Evolutionary conservation across 345 rosid species (phyloP).

Genomic region (Gossypium turneri): DNA sequence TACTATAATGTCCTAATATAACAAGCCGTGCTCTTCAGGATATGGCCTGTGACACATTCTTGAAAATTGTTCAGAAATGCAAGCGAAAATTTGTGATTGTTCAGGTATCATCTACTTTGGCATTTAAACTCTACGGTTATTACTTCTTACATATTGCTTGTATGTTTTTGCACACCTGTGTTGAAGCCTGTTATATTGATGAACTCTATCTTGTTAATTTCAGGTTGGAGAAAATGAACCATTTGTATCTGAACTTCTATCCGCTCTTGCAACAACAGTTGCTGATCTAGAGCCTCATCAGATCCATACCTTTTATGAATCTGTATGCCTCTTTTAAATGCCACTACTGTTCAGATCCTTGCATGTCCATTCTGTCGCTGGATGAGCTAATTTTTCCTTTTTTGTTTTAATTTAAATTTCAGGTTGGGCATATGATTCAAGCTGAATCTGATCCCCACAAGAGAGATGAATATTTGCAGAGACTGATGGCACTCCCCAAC

Average conservation of each 20-base stretch:
- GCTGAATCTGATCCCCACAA: conserved; percentile 94
- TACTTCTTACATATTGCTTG: not conserved
- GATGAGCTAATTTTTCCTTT: not conserved
- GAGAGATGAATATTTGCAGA: conserved; percentile 92
- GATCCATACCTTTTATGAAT: conserved; percentile 95
- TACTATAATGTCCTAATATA: not conserved
- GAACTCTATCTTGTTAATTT: conserved; percentile 14
- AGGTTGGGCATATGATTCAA: conserved; percentile 98
- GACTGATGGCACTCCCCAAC: conserved; percentile 94
- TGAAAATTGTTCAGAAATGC: conserved; percentile 99
- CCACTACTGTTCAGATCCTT: not conserved
- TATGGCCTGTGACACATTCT: conserved; percentile 99
- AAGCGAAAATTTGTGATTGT: conserved; percentile 89
- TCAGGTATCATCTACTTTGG: conserved; percentile 49
- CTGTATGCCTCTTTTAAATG: conserved; percentile 46
- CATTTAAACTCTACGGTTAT: not conserved
- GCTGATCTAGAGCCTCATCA: conserved; percentile 98
- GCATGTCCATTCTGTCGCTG: not conserved
- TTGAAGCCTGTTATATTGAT: not conserved
- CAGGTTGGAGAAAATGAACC: conserved; percentile 99
- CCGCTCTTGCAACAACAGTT: conserved; percentile 87
- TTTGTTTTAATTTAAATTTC: conserved; percentile 1
- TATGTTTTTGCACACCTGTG: no score
- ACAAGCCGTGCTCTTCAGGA: conserved; percentile 46
- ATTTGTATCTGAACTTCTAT: conserved; percentile 94